phyloP scores from a whole-genome alignment of 768 basidiomycete species.

The Tephrocybe sp. region DNA sequence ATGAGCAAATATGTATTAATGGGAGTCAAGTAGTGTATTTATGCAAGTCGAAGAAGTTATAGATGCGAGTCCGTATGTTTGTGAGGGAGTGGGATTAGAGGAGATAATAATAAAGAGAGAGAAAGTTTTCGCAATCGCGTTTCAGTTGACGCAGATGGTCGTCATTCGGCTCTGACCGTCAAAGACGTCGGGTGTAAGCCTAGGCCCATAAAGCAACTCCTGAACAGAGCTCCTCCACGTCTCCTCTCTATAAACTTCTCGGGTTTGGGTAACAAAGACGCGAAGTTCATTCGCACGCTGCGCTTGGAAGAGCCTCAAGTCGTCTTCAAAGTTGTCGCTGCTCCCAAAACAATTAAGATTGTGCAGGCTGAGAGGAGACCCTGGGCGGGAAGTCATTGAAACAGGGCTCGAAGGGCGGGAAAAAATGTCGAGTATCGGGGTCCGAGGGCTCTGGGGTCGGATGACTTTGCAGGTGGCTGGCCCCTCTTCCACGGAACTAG shows the following conservation, averaged over 20 bases:
- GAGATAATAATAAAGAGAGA: no score
- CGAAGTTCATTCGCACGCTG: constrained; percentile 16
- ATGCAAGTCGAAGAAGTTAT: no score
- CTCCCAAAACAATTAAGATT: constrained; percentile 32
- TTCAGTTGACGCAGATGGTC: no score
- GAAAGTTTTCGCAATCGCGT: not conserved
- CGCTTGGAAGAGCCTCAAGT: constrained; percentile 24
- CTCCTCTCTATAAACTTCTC: constrained; percentile 11
- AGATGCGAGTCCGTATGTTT: no score
- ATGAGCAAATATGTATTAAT: no score
- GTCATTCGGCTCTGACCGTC: no score
- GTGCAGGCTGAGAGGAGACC: constrained; percentile 20
- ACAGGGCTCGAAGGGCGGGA: constrained; percentile 27
- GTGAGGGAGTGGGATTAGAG: no score
- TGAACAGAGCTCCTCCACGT: constrained; percentile 14
- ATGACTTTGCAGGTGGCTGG: constrained; percentile 36
- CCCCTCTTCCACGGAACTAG: constrained; percentile 27
- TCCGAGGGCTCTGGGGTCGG: constrained; percentile 28
- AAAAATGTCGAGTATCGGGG: constrained; percentile 26
- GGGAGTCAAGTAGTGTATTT: no score
- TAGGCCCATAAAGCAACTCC: constrained; percentile 7
- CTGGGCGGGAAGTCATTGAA: constrained; percentile 19
- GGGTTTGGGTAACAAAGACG: constrained; percentile 15
- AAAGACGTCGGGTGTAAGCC: no score
- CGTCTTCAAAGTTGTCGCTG: constrained; percentile 28